Base-by-base conservation (phyloP, 495 filamentous ascomycete species). In the Podospora tetraspora region DNA sequence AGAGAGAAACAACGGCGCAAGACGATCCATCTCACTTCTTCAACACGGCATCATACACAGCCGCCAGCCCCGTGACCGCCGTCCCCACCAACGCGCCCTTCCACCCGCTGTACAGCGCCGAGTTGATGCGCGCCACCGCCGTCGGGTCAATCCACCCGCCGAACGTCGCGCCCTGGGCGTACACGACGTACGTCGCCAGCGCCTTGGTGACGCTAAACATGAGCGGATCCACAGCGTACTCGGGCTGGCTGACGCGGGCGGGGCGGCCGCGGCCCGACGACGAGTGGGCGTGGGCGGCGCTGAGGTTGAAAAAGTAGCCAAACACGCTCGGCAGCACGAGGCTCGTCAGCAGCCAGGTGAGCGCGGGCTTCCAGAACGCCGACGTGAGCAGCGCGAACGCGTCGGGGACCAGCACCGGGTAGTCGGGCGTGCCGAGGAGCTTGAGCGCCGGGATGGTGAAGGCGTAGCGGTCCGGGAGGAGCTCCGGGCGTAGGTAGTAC, bases 281-380 rank as follows among this genome's bases (percentile, higher is more conserved):
- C 59, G 70, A 63, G 69, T 73, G 69, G 6, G 63, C 63, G 70
- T 75, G 70, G 64, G 76, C 79, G 68, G 76, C 78, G 60, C 86
- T 90, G 71, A 97, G 74, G 76, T 99, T 97, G 82, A 96, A 87
- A 75, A 97, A 94, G 74, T 93, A 97, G 1, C 90, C 92, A 43
- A 86, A 84, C 27, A 89, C 65, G 64, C 88, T 72, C 4, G 95
- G 95, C 69, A 94, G 62, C 16, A 90, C 29, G 19, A 93, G 69
- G 72, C 85, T 88, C 3, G 92, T 94, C 29, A 90, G 74, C 3
- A 85, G 70, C 94, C 96, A 99, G 24, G 95, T 82, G 11, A 87
- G 81, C 32, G 91, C 87, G 0, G 93, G 90, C 0, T 83, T 86
- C 95, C 95, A 99, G 83, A 97, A 97, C 1, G 81, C 82, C 29